These are phyloP conservation scores for Diutina neorugosa DNA, from an alignment of 1,139 yeast genomes.

Conservation along the genomic window DNA sequence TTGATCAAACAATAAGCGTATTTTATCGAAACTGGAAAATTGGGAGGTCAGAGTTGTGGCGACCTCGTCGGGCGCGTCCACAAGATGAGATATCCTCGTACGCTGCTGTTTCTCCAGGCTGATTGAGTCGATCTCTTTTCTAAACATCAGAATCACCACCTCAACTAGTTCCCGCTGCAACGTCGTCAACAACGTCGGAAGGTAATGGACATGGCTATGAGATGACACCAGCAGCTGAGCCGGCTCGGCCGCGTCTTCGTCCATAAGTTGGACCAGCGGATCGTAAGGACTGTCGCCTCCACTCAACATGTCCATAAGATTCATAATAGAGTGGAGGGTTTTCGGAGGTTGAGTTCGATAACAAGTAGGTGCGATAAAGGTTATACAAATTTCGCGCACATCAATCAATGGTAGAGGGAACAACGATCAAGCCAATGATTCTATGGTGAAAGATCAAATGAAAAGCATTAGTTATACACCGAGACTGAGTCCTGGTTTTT, in stretches of 20 bases:
- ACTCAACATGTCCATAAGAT: conserved; percentile 1
- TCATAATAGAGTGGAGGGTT: neutral
- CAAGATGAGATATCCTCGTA: conserved; percentile 25
- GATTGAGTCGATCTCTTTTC: conserved; percentile 27
- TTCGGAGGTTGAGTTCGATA: neutral
- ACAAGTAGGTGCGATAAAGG: neutral
- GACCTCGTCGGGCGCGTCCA: conserved; percentile 16
- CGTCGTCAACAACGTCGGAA: conserved; percentile 44
- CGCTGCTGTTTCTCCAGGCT: conserved; percentile 14
- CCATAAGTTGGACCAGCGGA: neutral
- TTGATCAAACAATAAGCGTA: conserved; percentile 34
- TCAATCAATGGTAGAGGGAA: neutral
- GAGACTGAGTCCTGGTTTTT: no score
- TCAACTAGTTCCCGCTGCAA: conserved; percentile 48
- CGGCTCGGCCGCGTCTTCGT: neutral
- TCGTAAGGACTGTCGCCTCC: conserved; percentile 1
- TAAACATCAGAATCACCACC: conserved; percentile 39
- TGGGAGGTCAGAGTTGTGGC: neutral
- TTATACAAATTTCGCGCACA: neutral
- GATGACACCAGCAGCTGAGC: neutral
- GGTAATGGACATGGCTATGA: conserved; percentile 24
- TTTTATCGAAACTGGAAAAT: neutral
- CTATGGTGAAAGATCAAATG: no score
- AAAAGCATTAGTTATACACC: no score
- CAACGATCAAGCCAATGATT: no score